Percentiles rank a stretch among this genome's conserved stretches.
Evolutionary conservation across 495 filamentous ascomycete species (phyloP).

Genomic region (Xylaria cubensis): DNA sequence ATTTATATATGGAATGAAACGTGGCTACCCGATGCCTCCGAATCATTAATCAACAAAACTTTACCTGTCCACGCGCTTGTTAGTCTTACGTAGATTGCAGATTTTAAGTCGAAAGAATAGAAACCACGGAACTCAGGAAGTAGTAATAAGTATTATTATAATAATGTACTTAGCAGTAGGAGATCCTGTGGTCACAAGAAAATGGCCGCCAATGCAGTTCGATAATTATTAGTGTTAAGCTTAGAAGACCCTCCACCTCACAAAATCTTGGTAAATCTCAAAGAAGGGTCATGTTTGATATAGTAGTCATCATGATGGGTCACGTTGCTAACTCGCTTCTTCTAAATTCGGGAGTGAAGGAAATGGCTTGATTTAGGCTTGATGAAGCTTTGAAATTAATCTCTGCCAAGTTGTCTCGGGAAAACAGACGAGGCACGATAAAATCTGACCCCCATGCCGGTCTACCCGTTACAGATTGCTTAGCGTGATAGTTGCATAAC

Average conservation of each 20-base stretch:
- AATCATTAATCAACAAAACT: background rate
- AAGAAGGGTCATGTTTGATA: background rate
- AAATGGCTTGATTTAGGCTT: background rate
- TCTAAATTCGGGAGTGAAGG: background rate
- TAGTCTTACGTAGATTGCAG: background rate
- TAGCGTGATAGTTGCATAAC: background rate
- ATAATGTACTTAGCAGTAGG: background rate
- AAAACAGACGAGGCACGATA: background rate
- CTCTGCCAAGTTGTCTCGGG: background rate
- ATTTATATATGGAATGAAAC: background rate
- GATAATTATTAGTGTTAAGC: background rate
- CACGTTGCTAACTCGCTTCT: background rate
- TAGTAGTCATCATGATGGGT: background rate
- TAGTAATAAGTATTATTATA: background rate
- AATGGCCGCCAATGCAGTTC: background rate
- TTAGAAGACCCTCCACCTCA: background rate
- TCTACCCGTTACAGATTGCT: background rate
- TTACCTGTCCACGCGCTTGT: background rate
- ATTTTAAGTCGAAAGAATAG: background rate
- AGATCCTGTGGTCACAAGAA: background rate
- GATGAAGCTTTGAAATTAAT: background rate
- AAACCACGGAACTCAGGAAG: background rate
- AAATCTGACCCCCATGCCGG: background rate
- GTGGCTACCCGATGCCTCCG: background rate
- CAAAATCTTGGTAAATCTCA: background rate